Conservation (phyloP, 805 yeast genomes). For the Wickerhamomyces strasburgensis region DNA sequence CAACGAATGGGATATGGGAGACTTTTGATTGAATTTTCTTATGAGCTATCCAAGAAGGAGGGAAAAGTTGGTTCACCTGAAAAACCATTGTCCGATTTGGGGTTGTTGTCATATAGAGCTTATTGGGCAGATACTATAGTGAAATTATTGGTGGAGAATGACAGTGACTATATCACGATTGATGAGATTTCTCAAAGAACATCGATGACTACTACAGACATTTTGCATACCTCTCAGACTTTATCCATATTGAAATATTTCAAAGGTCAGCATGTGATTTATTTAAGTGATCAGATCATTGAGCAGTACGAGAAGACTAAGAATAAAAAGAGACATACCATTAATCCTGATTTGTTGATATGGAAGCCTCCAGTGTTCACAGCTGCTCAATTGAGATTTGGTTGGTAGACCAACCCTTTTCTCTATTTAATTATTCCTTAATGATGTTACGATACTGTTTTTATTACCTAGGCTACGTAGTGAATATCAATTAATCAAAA, state of each 20-base stretch:
- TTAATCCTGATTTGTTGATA: conserved; percentile 63
- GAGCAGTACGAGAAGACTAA: conserved; percentile 64
- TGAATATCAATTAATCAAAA: conserved; percentile 58
- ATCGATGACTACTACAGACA: conserved; percentile 95
- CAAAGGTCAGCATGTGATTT: conserved; percentile 91
- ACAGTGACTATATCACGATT: conserved; percentile 56
- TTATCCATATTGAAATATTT: conserved; percentile 85
- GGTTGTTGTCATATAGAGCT: conserved; percentile 88
- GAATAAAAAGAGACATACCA: conserved; percentile 67
- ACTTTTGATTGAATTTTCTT: conserved; percentile 86
- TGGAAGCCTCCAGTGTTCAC: conserved; percentile 97
- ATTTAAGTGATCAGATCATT: conserved; percentile 77
- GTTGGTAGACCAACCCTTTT: conserved; percentile 65
- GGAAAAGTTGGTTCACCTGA: conserved; percentile 95
- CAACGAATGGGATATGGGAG: conserved; percentile 95
- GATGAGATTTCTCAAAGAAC: conserved; percentile 86
- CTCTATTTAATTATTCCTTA: neutral
- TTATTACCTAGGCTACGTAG: too few relatives aligned
- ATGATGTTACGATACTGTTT: conserved; percentile 1
- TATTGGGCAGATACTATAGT: conserved; percentile 93
- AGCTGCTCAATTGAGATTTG: conserved; percentile 92
- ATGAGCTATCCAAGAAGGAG: conserved; percentile 83
- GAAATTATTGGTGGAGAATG: conserved; percentile 59
- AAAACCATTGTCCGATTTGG: conserved; percentile 93
- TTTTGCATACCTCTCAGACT: conserved; percentile 88